Evolutionary conservation across 805 yeast species (phyloP).

Genomic region (Candida sonorensis): DNA sequence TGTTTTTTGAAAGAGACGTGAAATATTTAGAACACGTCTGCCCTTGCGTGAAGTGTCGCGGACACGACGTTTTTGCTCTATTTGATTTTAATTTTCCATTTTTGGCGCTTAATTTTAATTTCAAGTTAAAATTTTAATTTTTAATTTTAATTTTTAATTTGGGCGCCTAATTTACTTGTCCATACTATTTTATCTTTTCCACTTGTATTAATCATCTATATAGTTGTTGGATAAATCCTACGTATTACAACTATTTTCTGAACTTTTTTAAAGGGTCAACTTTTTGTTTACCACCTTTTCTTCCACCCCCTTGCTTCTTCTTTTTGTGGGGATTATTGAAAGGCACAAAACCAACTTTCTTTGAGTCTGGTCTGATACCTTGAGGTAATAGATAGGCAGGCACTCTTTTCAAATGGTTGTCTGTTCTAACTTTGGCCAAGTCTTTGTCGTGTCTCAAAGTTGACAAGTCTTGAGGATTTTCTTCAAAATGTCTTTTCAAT

Average conservation of each 20-base stretch:
- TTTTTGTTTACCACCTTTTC: constrained; percentile 29
- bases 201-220: too few species aligned
- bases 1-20: too few species aligned
- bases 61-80: too few species aligned
- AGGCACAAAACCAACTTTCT: constrained; percentile 65
- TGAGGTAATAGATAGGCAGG: constrained; percentile 89
- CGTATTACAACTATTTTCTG: constrained; percentile 24
- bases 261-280: constrained; percentile 47
- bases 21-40: too few species aligned
- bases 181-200: too few species aligned
- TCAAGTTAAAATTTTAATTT: too few species aligned
- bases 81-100: too few species aligned
- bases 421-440: constrained; percentile 74
- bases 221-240: too few species aligned
- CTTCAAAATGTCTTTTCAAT: constrained; percentile 90
- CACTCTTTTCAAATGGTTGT: constrained; percentile 80
- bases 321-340: constrained; percentile 45
- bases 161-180: too few species aligned
- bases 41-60: too few species aligned
- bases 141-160: too few species aligned
- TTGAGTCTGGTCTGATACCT: constrained; percentile 51
- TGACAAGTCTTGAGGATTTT: constrained; percentile 89
- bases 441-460: constrained; percentile 90
- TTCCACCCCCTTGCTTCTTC: constrained; percentile 27
- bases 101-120: too few species aligned